Conservation (phyloP, 192 early-diverging fungal species). For the Phlyctochytrium bullatum region DNA sequence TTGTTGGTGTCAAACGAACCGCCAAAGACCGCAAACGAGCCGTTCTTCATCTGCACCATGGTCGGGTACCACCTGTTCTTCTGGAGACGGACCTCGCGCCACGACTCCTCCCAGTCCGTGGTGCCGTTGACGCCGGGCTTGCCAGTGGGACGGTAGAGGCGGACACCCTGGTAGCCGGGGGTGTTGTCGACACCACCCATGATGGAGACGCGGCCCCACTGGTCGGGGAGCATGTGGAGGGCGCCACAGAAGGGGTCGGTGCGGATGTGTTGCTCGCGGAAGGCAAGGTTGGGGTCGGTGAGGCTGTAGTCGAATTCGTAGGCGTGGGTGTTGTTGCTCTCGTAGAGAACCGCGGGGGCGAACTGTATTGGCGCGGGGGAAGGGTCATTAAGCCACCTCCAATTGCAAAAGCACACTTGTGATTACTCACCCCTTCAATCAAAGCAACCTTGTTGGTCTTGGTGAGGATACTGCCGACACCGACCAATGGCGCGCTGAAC, state of each 20-base stretch:
- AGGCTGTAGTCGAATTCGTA: neutral
- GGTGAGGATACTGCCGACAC: no score
- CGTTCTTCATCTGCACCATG: constrained; percentile 32
- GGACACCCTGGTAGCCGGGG: neutral
- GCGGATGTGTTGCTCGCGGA: neutral
- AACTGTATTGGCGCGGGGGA: neutral
- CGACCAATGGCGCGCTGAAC: no score
- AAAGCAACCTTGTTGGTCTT: neutral
- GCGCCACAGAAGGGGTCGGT: constrained; percentile 2
- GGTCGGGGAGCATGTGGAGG: neutral
- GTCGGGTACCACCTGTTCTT: constrained; percentile 18
- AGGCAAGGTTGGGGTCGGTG: neutral
- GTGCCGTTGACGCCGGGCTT: neutral
- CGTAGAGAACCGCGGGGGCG: neutral
- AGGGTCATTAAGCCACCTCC: no score
- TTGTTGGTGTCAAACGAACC: no score
- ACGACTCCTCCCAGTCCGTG: neutral
- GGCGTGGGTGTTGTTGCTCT: neutral
- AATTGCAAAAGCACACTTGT: no score
- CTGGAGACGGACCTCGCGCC: constrained; percentile 8
- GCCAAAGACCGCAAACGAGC: constrained; percentile 53
- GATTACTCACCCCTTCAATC: neutral
- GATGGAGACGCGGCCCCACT: neutral
- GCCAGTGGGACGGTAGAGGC: neutral
- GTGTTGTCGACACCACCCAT: neutral